Evolutionary conservation across 2,329 filamentous ascomycete genomes (phyloP).

Genomic region (Sporothrix schenckii): DNA sequence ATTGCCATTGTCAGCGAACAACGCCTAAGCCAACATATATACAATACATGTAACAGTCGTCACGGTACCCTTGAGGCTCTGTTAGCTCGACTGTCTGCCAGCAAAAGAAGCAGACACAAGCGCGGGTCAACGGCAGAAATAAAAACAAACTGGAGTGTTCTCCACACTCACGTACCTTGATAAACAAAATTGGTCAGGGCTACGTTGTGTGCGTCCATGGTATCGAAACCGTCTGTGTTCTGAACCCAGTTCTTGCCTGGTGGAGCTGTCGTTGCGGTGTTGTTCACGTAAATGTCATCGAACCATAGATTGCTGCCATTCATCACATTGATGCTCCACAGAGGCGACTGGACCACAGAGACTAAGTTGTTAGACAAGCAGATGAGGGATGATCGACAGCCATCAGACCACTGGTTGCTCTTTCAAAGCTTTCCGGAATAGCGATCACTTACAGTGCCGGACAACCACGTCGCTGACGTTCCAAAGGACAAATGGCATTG

Average conservation of each 20-base stretch:
- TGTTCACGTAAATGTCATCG: slow-evolving; percentile 55
- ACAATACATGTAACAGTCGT: not conserved
- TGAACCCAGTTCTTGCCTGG: slow-evolving; percentile 59
- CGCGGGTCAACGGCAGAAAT: too few species aligned
- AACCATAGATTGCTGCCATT: slow-evolving; percentile 58
- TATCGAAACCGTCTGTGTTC: slow-evolving; percentile 61
- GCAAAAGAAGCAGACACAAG: not conserved
- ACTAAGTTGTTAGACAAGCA: slow-evolving; percentile 39
- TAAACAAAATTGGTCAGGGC: slow-evolving; percentile 55
- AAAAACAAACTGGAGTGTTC: not conserved
- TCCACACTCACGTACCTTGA: slow-evolving; percentile 48
- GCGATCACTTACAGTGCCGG: slow-evolving; percentile 45
- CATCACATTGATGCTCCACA: slow-evolving; percentile 62
- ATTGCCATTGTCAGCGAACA: slow-evolving; percentile 10
- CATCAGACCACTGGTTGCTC: not conserved
- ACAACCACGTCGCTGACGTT: slow-evolving; percentile 59
- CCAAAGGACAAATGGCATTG: slow-evolving; percentile 63
- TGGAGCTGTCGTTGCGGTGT: slow-evolving; percentile 54
- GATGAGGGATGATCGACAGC: not conserved
- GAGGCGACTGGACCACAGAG: slow-evolving; percentile 53
- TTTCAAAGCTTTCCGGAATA: not conserved
- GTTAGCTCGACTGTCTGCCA: slow-evolving; percentile 11
- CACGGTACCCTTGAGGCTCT: not conserved
- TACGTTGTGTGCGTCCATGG: slow-evolving; percentile 58
- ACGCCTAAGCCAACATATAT: not conserved